Base-by-base conservation (phyloP, 148 eudicot genomes). In the Suaeda aralocaspica region DNA sequence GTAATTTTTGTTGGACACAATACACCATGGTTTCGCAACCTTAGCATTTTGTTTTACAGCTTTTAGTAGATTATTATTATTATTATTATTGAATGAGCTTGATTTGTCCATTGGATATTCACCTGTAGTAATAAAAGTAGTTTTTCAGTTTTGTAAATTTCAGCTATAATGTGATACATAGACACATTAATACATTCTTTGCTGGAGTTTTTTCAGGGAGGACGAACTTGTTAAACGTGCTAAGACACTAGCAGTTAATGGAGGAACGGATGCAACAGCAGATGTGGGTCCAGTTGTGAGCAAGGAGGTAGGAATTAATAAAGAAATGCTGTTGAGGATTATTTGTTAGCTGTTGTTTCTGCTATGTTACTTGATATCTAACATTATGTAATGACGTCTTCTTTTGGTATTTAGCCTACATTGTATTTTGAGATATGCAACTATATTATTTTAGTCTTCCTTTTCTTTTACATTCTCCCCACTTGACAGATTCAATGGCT, bases 281-380 rank as follows among this genome's bases (percentile, higher is more conserved):
- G 96, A 90, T 74, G 81, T 90, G 41, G 96, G 96, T 67, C 92
- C 96, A 74, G 88, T 90, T 49, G 79, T 85, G 31, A 84, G 87
- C 76, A 82, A 81, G 75, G 83, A 82, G 92, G 92, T 90, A 49
- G 51, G 57, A 64, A 50, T 18, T 44, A 19, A n/a, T n/a, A n/a
- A n/a, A n/a, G n/a, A n/a, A n/a, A n/a, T n/a, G n/a, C n/a, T n/a
- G n/a, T n/a, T n/a, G n/a, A n/a, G n/a, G n/a, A 25, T 57, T n/a
- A 6, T 28, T 66, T 42, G 16, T 55, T 36, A 25, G 16, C 36
- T 72, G 61, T 36, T 53, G 49, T 72, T 62, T 52, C 34, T 18
- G 0, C 50, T 55, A 10, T 28, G 19, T 59, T 19, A 31, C 12
- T 15, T 14, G 19, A 22, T 49, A 49, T 11, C 33, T 24, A 60